Percentiles rank a stretch among this genome's conserved stretches.
Evolutionary conservation across 2,329 filamentous ascomycete genomes (phyloP).

Genomic region (Berkeleyomyces basicola): DNA sequence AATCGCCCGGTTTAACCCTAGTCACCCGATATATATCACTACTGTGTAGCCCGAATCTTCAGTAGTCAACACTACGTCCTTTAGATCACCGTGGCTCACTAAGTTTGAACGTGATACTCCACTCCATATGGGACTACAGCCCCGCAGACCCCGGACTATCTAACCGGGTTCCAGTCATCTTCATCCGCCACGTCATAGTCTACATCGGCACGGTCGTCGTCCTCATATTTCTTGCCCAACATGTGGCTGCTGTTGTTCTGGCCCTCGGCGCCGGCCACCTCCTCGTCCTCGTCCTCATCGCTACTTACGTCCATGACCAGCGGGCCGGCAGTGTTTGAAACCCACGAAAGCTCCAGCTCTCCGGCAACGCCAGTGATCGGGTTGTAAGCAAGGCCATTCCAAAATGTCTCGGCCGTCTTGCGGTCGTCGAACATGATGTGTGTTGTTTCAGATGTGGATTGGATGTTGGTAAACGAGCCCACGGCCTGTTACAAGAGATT

Average conservation of each 20-base stretch:
- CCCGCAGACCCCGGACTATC: background rate
- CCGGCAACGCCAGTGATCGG: slow-evolving; percentile 45
- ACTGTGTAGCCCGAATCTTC: too few relatives aligned
- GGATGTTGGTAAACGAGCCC: slow-evolving; percentile 44
- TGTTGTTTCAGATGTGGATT: slow-evolving; percentile 30
- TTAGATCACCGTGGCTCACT: too few relatives aligned
- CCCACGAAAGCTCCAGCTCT: slow-evolving; percentile 51
- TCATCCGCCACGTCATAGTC: slow-evolving; percentile 39
- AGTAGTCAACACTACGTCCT: too few relatives aligned
- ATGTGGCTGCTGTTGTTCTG: background rate
- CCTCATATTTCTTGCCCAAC: slow-evolving; percentile 16
- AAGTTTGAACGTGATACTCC: too few relatives aligned
- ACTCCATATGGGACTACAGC: too few relatives aligned
- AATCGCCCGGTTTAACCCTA: too few relatives aligned
- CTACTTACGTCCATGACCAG: slow-evolving; percentile 16
- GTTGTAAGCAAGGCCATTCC: slow-evolving; percentile 38
- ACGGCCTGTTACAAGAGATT: slow-evolving; percentile 29
- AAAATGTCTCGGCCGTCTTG: slow-evolving; percentile 54
- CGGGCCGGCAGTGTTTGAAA: slow-evolving; percentile 20
- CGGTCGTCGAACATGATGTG: slow-evolving; percentile 49
- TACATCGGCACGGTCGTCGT: slow-evolving; percentile 26
- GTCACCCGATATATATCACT: too few relatives aligned
- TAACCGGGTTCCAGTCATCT: slow-evolving; percentile 25
- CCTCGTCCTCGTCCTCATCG: slow-evolving; percentile 14
- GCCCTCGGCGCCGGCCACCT: slow-evolving; percentile 10